A percentile compares a stretch with the other conserved stretches of the same genome.
Conservation (phyloP, 2,329 filamentous ascomycete genomes). For the Claviceps arundinis region DNA sequence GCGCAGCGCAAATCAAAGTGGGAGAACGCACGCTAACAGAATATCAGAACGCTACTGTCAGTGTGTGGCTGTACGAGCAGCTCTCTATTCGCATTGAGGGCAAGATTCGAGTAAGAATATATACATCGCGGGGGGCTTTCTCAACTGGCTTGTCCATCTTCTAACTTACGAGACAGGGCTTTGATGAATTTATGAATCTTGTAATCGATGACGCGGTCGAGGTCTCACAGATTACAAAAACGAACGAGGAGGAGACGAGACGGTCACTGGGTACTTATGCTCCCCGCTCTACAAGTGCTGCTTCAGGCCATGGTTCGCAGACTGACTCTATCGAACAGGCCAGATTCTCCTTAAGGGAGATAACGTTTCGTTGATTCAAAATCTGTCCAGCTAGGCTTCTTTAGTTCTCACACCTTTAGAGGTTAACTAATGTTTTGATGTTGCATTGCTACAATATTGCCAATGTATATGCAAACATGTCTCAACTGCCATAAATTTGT, state of each 20-base stretch:
- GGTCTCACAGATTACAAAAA: constrained; percentile 74
- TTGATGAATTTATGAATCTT: constrained; percentile 99
- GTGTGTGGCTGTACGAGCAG: constrained; percentile 97
- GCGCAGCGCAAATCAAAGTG: constrained; percentile 8
- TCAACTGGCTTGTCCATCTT: background rate
- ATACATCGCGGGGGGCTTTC: background rate
- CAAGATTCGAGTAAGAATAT: constrained; percentile 66
- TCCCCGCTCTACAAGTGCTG: background rate
- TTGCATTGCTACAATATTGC: too few relatives aligned
- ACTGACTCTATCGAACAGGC: constrained; percentile 35
- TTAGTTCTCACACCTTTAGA: too few relatives aligned
- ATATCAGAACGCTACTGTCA: constrained; percentile 63
- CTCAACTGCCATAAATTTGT: too few relatives aligned
- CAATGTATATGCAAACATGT: too few relatives aligned
- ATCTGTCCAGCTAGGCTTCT: constrained; percentile 9
- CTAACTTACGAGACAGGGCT: constrained; percentile 47
- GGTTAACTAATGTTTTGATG: too few relatives aligned
- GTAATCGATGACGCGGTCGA: constrained; percentile 93
- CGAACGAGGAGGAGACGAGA: constrained; percentile 60
- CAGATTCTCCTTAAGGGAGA: constrained; percentile 82
- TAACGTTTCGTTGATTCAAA: constrained; percentile 73
- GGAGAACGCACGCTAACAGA: constrained; percentile 1
- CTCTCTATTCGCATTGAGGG: constrained; percentile 87
- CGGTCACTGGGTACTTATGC: constrained; percentile 56
- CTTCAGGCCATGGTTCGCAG: background rate